Base-by-base conservation (phyloP, 2,329 filamentous ascomycete species). In the Sclerotinia minor region DNA sequence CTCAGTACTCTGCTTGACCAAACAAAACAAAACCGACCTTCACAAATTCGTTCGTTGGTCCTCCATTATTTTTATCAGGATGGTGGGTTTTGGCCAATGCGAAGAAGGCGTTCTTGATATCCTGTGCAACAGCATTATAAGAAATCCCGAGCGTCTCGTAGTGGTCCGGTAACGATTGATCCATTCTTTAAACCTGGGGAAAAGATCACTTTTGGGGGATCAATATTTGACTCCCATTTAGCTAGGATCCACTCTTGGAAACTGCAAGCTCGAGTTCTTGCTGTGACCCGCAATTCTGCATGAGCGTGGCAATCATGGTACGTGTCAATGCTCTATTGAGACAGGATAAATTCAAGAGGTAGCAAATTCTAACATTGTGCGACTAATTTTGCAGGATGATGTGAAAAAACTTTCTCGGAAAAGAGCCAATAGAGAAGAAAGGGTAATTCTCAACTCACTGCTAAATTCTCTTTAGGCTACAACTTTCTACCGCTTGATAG, bases 41-140 rank as follows among this genome's bases (percentile, higher is more conserved):
- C 29, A 55, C 38, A 26, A 65, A 65, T 32, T 57, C 38, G 19
- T 47, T 32, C 4, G 49, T 57, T 24, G 50, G 38, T 24, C 52
- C 63, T 32, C 63, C 63, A 29, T 64, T 64, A 6, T 45, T 65
- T 41, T 52, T 67, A 21, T 67, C 64, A 5, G 64, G 64, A 21
- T 67, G 64, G 21, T 61, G 38, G 6, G 47, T 50, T 49, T 61
- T 67, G 6, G 64, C 64, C 15, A 67, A 26, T 21, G 29, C 11
- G 5, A 67, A 67, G 55, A 67, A 67, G 2, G 64, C 64, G 15
- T 44, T 41, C n/a, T 61, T 67, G n/a, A 67, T 50, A 7, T 67
- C 64, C n/a, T 49, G 41, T n/a, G 32, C 7, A 17, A 26, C 35
- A 24, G 64, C 64, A 52, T 67, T 19, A 1, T 24, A n/a, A 41